Base-by-base conservation (phyloP, 768 basidiomycete species). In the Psilocybe azurescens region DNA sequence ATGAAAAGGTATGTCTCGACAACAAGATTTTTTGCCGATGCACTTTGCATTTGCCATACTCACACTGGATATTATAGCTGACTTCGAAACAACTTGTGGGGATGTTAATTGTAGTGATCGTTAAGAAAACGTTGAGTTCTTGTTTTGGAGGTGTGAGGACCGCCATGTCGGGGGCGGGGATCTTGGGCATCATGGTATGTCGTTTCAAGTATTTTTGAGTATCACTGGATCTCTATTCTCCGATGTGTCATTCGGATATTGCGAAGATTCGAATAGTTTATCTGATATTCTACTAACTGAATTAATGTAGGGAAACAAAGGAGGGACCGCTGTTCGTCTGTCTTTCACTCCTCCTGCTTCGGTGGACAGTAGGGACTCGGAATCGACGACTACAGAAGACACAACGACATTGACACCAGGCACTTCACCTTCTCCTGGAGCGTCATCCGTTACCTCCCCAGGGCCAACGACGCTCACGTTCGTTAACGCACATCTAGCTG, bases 401-500 rank as follows among this genome's bases (percentile, higher is more conserved):
- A 59, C 60, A 50, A 63, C 61, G 41, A 16, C 33, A 52, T 28
- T 52, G 20, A 5, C 8, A 13, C 14, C 13, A 33, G 30, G 7
- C 51, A 0, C 2, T 8, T 14, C 16, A 18, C 8, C 50, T 3
- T 5, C 5, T 13, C 41, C 54, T 16, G 47, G 36, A 13, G 48
- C 41, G 10, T 61, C 59, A 62, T 59, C 28, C 6, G 44, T 70
- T 3, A 16, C 55, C n/a, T 66, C 66, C n/a, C 64, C 80, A 59
- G 70, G 77, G 3, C 69, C 87, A 3, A 82, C 79, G 1, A 74
- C 79, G 0, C 68, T 95, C 38, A 90, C 91, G 1, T 93, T 94
- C 67, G 88, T 94, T 48, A 91, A 91, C 71, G 80, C 93, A 6
- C 93, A 95, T 73, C 80, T 95, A 10, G 92, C 93, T 0, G 93